These are phyloP conservation scores for Barnettozyma pratensis DNA, from an alignment of 805 yeast genomes.

Conservation along the genomic window DNA sequence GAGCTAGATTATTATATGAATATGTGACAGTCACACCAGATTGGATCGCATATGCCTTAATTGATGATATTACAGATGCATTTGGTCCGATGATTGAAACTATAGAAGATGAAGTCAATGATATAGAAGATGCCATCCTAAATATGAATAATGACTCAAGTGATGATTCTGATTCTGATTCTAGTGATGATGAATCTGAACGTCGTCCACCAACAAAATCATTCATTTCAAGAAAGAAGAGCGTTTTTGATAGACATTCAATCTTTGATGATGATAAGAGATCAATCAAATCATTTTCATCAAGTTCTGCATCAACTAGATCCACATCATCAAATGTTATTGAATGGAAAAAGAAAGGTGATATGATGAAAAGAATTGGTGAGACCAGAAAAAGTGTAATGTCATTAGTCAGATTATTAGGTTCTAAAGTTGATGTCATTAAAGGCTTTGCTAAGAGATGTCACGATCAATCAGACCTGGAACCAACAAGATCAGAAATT, in stretches of 20 bases:
- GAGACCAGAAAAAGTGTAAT: conserved; percentile 93
- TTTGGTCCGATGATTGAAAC: conserved; percentile 95
- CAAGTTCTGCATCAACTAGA: conserved; percentile 26
- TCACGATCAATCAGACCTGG: conserved; percentile 75
- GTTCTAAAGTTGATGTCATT: conserved; percentile 96
- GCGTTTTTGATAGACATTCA: conserved; percentile 10
- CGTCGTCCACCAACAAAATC: conserved; percentile 3
- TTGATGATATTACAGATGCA: conserved; percentile 96
- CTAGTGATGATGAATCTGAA: conserved; percentile 28
- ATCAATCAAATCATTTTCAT: conserved; percentile 24
- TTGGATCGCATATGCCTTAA: conserved; percentile 95
- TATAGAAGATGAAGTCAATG: conserved; percentile 89
- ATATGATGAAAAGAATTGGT: conserved; percentile 91
- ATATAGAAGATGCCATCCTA: conserved; percentile 89
- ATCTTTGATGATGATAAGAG: conserved; percentile 15
- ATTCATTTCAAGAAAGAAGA: conserved; percentile 12
- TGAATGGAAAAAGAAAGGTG: conserved; percentile 90
- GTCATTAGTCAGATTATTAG: conserved; percentile 79
- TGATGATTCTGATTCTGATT: conserved; percentile 21
- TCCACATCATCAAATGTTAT: conserved; percentile 37
- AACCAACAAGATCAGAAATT: conserved; percentile 71
- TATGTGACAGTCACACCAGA: conserved; percentile 88
- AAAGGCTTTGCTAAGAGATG: conserved; percentile 91
- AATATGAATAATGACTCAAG: conserved; percentile 62
- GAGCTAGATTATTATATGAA: conserved; percentile 83